These are phyloP conservation scores for Solanum boliviense DNA, from an alignment of 257 asterid genomes.

Conservation along the genomic window DNA sequence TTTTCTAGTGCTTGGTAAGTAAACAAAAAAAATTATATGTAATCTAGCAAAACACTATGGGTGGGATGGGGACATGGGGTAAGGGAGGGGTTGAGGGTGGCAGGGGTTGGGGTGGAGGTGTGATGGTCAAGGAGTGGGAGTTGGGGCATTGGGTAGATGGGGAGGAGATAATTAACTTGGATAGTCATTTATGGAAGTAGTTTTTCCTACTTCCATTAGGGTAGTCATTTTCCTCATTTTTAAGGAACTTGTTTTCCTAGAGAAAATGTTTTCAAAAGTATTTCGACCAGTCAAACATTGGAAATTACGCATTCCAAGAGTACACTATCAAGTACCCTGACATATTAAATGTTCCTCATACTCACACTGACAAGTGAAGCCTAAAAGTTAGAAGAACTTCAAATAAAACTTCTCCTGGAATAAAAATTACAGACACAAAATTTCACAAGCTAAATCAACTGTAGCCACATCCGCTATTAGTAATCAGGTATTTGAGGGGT, in stretches of 20 bases:
- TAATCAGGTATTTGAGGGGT: too few species aligned
- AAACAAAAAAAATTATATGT: too few species aligned
- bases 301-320: background rate
- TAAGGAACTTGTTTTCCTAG: background rate
- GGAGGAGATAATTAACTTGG: background rate
- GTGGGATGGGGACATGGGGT: background rate
- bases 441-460: too few species aligned
- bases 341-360: background rate
- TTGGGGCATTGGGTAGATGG: background rate
- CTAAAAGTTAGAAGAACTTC: too few species aligned
- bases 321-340: background rate
- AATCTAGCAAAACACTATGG: background rate
- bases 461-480: too few species aligned
- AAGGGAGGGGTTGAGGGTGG: background rate
- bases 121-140: background rate
- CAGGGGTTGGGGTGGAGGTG: background rate
- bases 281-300: background rate
- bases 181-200: background rate
- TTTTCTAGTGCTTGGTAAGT: background rate
- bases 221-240: background rate
- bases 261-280: background rate
- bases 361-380: too few species aligned
- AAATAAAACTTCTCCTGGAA: too few species aligned
- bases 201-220: background rate
- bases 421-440: too few species aligned